Conservation (phyloP, 352 stramenopile species). For the Pythium dissotocum region DNA sequence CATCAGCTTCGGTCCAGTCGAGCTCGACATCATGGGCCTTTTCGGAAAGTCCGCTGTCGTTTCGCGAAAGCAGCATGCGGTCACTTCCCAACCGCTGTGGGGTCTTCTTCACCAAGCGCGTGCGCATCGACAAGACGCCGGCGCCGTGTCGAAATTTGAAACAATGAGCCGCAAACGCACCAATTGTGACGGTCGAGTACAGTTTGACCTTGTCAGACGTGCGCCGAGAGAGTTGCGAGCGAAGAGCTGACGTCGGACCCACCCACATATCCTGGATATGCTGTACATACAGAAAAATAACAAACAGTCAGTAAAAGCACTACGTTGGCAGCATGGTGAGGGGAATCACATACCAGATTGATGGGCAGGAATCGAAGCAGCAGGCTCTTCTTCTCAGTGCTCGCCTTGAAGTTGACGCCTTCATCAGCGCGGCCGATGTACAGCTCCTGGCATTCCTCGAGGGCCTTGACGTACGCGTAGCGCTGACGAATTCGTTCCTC, state of each 20-base stretch:
- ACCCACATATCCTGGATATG: conserved; percentile 88
- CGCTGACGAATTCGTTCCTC: conserved; percentile 71
- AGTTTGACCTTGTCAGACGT: conserved; percentile 60
- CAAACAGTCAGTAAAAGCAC: not conserved
- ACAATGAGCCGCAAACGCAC: conserved; percentile 78
- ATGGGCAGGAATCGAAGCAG: conserved; percentile 75
- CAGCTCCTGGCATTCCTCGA: conserved; percentile 69
- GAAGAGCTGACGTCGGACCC: conserved; percentile 59
- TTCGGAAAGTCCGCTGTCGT: conserved; percentile 47
- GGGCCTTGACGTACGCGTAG: conserved; percentile 62
- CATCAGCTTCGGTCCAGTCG: conserved; percentile 60
- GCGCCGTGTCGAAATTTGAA: conserved; percentile 80
- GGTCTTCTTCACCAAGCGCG: conserved; percentile 48
- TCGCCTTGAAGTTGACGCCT: conserved; percentile 80
- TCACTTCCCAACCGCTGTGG: conserved; percentile 24
- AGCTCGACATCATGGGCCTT: conserved; percentile 26
- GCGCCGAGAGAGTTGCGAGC: conserved; percentile 61
- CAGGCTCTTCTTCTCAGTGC: conserved; percentile 81
- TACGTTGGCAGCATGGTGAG: not conserved
- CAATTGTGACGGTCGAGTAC: conserved; percentile 75
- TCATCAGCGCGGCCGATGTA: conserved; percentile 69
- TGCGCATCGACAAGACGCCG: conserved; percentile 71
- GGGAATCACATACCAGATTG: conserved; percentile 49
- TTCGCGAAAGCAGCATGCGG: conserved; percentile 38
- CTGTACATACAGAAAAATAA: conserved; percentile 20